Percentiles rank a stretch among this genome's conserved stretches.
Conservation (phyloP, 1,284 basidiomycete species). For the Cutaneotrichosporon sp. region DNA sequence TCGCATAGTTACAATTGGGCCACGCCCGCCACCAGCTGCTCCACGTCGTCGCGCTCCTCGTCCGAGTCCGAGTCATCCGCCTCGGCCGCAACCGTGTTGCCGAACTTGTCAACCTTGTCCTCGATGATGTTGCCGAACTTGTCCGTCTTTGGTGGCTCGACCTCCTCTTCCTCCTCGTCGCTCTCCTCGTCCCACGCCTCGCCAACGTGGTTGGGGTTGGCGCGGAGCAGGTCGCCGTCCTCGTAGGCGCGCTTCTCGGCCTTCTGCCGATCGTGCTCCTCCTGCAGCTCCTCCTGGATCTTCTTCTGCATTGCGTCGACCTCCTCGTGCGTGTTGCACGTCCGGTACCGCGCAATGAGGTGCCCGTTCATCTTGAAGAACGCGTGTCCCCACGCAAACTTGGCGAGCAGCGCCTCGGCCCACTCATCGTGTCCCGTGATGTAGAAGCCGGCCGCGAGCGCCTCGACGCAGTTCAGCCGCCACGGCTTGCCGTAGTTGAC, state of each 20-base stretch:
- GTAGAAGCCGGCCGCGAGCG: slow-evolving; percentile 88
- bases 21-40: slow-evolving; percentile 30
- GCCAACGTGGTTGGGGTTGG: slow-evolving; percentile 61
- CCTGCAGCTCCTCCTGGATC: slow-evolving; percentile 74
- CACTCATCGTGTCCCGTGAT: slow-evolving; percentile 80
- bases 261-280: slow-evolving; percentile 62
- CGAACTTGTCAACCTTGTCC: background rate
- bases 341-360: slow-evolving; percentile 71
- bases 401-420: slow-evolving; percentile 71
- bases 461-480: slow-evolving; percentile 88
- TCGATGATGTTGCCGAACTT: slow-evolving; percentile 1
- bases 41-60: slow-evolving; percentile 42
- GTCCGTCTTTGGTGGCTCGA: background rate
- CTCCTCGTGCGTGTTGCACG: slow-evolving; percentile 66
- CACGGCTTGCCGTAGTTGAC: slow-evolving; percentile 95
- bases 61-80: slow-evolving; percentile 26
- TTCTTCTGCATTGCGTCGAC: slow-evolving; percentile 67
- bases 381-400: slow-evolving; percentile 84
- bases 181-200: slow-evolving; percentile 31
- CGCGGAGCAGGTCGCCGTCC: slow-evolving; percentile 59
- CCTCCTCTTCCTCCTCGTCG: slow-evolving; percentile 23
- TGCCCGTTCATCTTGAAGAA: slow-evolving; percentile 80
- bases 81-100: background rate
- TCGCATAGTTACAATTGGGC: slow-evolving; percentile 6
- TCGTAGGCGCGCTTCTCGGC: slow-evolving; percentile 57